Percentiles rank a stretch among this genome's conserved stretches.
These are phyloP conservation scores for Zizania palustris DNA, from an alignment of 202 grass and related monocot species.

Conservation along the genomic window DNA sequence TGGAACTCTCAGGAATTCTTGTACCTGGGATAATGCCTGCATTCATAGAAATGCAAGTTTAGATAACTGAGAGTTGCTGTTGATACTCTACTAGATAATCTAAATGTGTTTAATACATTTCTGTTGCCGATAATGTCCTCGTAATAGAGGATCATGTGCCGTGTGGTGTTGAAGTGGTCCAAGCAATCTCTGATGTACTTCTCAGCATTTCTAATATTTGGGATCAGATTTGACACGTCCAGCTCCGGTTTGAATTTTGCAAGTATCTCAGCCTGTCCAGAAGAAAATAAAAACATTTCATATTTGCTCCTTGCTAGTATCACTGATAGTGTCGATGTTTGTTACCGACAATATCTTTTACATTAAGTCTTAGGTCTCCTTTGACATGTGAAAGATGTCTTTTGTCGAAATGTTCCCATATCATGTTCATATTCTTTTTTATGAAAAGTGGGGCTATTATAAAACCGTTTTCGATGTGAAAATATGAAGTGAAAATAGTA, in stretches of 20 bases:
- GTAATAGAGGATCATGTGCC: slow-evolving; percentile 77
- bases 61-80: neutral
- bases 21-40: slow-evolving; percentile 66
- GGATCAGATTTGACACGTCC: slow-evolving; percentile 59
- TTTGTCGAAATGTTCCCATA: neutral
- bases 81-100: slow-evolving; percentile 21
- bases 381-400: neutral
- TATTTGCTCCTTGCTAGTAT: neutral
- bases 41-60: neutral
- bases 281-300: slow-evolving; percentile 24
- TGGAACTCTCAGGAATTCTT: slow-evolving; percentile 72
- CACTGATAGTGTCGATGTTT: neutral
- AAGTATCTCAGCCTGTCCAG: slow-evolving; percentile 76
- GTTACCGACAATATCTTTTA: too few species aligned
- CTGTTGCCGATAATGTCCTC: slow-evolving; percentile 72
- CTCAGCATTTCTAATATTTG: slow-evolving; percentile 61
- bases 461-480: neutral
- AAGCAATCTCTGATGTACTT: slow-evolving; percentile 70
- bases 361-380: too few species aligned
- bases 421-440: neutral
- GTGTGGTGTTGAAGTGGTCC: slow-evolving; percentile 58
- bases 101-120: slow-evolving; percentile 50
- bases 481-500: neutral
- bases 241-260: slow-evolving; percentile 88
- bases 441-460: neutral